Evolutionary conservation across 441 rosid species (phyloP).

Genomic region (Capsella rubella): DNA sequence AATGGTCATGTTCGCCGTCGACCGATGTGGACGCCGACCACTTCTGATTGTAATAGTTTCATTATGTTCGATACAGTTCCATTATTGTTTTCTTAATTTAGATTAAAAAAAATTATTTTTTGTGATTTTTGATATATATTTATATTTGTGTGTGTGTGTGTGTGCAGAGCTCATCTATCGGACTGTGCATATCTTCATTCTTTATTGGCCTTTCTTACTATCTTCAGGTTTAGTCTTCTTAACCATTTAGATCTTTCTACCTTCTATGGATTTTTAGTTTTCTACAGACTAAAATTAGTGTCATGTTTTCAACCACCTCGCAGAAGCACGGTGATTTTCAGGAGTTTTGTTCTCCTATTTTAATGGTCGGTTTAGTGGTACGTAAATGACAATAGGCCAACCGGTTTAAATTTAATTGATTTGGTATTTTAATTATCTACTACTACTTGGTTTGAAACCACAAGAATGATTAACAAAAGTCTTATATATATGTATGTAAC

Average conservation of each 20-base stretch:
- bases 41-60: constrained; percentile 40
- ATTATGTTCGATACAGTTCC: not conserved
- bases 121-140: no score
- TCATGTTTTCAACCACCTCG: not conserved
- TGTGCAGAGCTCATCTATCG: constrained; percentile 36
- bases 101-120: no score
- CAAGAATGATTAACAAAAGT: constrained; percentile 8
- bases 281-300: not conserved
- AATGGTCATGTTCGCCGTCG: constrained; percentile 42
- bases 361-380: constrained; percentile 45
- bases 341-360: constrained; percentile 35
- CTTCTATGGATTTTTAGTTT: not conserved
- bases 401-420: not conserved
- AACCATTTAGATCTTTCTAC: not conserved
- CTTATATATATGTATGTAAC: not conserved
- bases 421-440: not conserved
- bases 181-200: constrained; percentile 40
- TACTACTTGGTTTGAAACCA: not conserved
- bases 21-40: constrained; percentile 46
- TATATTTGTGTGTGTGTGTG: no score
- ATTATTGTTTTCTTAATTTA: no score
- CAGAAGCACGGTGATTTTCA: constrained; percentile 31
- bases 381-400: constrained; percentile 1
- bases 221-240: constrained; percentile 36
- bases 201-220: constrained; percentile 42